A percentile compares a stretch with the other conserved stretches of the same genome.
phyloP scores from a whole-genome alignment of 441 rosid species.

The Kokia cookei region DNA sequence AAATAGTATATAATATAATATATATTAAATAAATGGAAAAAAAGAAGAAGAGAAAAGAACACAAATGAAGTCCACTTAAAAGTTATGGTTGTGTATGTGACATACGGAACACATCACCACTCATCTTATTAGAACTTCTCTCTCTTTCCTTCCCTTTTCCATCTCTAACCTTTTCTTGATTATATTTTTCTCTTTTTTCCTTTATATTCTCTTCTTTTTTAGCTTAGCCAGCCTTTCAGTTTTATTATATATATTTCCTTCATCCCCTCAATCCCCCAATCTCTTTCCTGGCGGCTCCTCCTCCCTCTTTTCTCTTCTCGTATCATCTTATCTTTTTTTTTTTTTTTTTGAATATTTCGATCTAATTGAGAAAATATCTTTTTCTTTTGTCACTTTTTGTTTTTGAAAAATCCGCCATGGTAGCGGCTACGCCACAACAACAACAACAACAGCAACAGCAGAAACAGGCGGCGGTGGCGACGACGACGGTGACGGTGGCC shows the following conservation, averaged over 20 bases:
- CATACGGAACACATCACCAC: neutral
- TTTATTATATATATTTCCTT: neutral
- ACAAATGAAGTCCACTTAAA: neutral
- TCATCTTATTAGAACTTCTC: neutral
- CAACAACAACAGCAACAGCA: neutral
- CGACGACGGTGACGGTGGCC: conserved; percentile 7
- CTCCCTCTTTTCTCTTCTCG: neutral
- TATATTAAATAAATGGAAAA: no score
- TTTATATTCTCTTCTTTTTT: neutral
- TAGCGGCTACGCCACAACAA: conserved; percentile 34
- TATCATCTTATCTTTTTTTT: conserved; percentile 6
- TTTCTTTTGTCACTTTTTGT: neutral
- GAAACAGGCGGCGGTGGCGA: conserved; percentile 18
- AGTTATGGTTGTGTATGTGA: neutral
- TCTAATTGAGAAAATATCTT: conserved; percentile 15
- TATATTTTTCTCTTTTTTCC: neutral
- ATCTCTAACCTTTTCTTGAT: neutral
- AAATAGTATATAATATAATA: no score
- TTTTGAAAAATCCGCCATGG: conserved; percentile 38
- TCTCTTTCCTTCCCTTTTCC: neutral
- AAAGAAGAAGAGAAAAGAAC: neutral
- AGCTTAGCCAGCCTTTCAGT: neutral
- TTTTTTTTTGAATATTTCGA: conserved; percentile 14
- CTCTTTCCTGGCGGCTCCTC: conserved; percentile 26
- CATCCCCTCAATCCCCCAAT: neutral